A percentile compares a stretch with the other conserved stretches of the same genome.
Conservation (phyloP, 169 alveolate species). For the Eimeria praecox region DNA sequence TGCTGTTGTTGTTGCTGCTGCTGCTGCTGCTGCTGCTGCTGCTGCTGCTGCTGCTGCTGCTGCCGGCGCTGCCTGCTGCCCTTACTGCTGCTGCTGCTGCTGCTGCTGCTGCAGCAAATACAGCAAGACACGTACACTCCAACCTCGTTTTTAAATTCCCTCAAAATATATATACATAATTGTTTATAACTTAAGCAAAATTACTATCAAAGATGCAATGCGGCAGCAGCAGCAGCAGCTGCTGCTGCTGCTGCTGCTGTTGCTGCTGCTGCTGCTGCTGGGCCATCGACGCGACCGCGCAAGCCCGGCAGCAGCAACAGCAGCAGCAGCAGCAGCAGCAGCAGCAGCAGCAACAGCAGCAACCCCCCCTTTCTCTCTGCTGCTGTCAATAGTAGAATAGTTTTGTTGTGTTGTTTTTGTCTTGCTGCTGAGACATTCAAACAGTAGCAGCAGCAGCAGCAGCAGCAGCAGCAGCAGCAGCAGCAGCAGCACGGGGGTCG, state of each 20-base stretch:
- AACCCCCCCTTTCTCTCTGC: background rate
- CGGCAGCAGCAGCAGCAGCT: background rate
- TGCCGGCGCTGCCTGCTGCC: conserved; percentile 1
- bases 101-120: background rate
- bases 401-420: background rate
- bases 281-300: background rate
- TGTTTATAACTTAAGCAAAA: background rate
- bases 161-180: background rate
- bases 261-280: conserved; percentile 31
- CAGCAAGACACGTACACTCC: background rate
- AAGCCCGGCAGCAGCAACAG: background rate
- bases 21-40: background rate
- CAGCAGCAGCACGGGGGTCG: conserved; percentile 27
- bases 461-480: conserved; percentile 30
- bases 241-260: conserved; percentile 14
- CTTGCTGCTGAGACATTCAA: background rate
- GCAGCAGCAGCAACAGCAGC: conserved; percentile 17
- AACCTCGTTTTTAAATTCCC: background rate
- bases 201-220: background rate
- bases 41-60: conserved; percentile 33
- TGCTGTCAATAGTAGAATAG: background rate
- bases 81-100: conserved; percentile 33
- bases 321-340: conserved; percentile 14
- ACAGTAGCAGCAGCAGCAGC: conserved; percentile 15
- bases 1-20: background rate